Evolutionary conservation across 2,329 filamentous ascomycete species (phyloP), one percentile per base, ranked within the genome.

Genomic region (Talaromyces sp.): DNA sequence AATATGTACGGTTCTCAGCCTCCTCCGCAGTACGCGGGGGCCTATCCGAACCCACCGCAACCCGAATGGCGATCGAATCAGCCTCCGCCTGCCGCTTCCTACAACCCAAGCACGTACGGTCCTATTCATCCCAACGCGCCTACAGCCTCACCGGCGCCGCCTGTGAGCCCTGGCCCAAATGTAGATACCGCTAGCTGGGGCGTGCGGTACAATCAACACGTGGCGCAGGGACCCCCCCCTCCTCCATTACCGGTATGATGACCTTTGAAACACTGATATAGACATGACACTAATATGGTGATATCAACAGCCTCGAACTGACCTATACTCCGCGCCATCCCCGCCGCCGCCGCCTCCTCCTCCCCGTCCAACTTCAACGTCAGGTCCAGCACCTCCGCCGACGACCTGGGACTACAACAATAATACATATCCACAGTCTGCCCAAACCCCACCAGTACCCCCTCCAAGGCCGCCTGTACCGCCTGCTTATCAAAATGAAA

Each of bases 401-500:
- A 16, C 71, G 50, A 59, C 19, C 7, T 67, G 71, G 66, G 67
- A 69, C 47, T 59, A 61, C 43, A 54, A 54, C 61, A 52, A 52
- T 54, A 31, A 56, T 27, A 33, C 31, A 1, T 61, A 66, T 24
- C 33, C 39, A 1, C 65, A 64, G n/a, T 52, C 49, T 41, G n/a
- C 58, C 37, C 56, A 66, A 57, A n/a, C 7, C 66, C 43, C 63
- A 61, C 63, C 66, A 24, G 33, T 19, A n/a, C 58, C 79, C 16
- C 77, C 78, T 14, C 75, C 74, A n/a, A 79, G 77, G 1, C 78
- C 79, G n/a, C 78, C 78, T 31, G 70, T 79, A 47, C 80, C 79
- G 27, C 72, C 73, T 7, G 73, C 69, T 39, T 79, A 81, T 68
- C 75, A 79, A 57, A 68, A 70, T 61, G 70, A 72, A 61, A 65